Conservation (phyloP, 352 stramenopile species). For the Pythium angustatum region DNA sequence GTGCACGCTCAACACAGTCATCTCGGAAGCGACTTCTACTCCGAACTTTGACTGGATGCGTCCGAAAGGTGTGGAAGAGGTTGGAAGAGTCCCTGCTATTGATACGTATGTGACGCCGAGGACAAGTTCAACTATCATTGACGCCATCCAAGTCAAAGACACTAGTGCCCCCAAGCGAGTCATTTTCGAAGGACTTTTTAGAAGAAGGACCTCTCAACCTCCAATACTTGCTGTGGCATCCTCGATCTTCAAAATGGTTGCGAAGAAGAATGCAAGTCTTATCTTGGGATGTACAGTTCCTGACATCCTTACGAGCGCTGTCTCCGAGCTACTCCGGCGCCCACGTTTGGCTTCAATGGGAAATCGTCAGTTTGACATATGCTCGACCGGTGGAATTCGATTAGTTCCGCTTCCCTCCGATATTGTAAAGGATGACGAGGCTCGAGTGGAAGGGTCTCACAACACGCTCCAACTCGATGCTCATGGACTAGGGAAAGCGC, state of each 20-base stretch:
- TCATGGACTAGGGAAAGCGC: neutral
- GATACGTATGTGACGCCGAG: too few relatives aligned
- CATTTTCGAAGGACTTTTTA: conserved; percentile 16
- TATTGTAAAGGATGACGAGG: neutral
- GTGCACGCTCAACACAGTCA: too few relatives aligned
- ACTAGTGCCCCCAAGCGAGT: neutral
- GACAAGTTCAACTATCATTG: neutral
- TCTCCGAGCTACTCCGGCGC: conserved; percentile 4
- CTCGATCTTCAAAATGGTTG: conserved; percentile 8
- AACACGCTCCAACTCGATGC: neutral
- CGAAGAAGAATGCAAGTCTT: conserved; percentile 24
- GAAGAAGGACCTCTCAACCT: neutral
- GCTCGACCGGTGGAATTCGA: neutral
- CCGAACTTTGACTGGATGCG: too few relatives aligned
- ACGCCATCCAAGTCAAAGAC: neutral
- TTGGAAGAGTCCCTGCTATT: too few relatives aligned
- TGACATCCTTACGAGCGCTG: too few relatives aligned
- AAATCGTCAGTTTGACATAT: neutral
- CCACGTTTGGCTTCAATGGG: neutral
- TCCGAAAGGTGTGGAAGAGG: too few relatives aligned
- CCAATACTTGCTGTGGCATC: neutral
- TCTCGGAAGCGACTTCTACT: too few relatives aligned
- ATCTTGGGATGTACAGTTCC: neutral
- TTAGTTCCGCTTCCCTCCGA: conserved; percentile 2
- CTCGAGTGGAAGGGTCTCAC: neutral